Evolutionary conservation across 1,284 basidiomycete genomes (phyloP).

Genomic region (Melanopsichium pennsylvanicum): DNA sequence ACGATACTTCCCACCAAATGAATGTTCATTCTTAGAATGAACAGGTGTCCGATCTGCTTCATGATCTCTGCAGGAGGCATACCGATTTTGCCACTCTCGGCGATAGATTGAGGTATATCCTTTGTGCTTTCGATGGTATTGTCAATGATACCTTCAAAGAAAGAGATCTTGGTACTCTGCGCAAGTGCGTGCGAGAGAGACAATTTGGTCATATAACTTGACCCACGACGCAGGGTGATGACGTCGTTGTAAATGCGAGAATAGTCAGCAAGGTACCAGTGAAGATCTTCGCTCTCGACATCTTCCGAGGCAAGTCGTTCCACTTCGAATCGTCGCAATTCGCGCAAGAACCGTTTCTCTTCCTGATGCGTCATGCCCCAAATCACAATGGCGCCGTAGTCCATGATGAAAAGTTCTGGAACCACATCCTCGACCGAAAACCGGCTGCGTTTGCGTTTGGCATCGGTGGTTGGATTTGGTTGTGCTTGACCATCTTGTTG

Average conservation of each 20-base stretch:
- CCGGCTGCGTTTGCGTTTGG: constrained; percentile 34
- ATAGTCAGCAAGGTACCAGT: constrained; percentile 96
- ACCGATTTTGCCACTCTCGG: constrained; percentile 88
- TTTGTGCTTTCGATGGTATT: constrained; percentile 95
- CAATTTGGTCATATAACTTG: constrained; percentile 96
- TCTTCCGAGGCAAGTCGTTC: constrained; percentile 74
- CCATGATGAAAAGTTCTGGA: constrained; percentile 77
- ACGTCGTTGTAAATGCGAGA: constrained; percentile 93
- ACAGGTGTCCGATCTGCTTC: constrained; percentile 90
- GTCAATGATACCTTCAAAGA: constrained; percentile 83
- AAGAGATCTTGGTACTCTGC: constrained; percentile 89
- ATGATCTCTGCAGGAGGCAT: constrained; percentile 80
- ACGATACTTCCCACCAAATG: constrained; percentile 94
- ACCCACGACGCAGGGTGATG: constrained; percentile 91
- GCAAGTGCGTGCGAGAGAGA: constrained; percentile 92
- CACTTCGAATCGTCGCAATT: constrained; percentile 82
- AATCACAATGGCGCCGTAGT: constrained; percentile 91
- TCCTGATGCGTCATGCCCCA: constrained; percentile 96
- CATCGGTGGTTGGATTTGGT: not conserved
- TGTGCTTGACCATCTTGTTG: constrained; percentile 17
- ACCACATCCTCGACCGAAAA: constrained; percentile 50
- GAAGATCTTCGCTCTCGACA: constrained; percentile 90
- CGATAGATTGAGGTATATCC: constrained; percentile 90
- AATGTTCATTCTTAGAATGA: constrained; percentile 91
- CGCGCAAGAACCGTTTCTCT: constrained; percentile 88